phyloP scores from a whole-genome alignment of 1,284 basidiomycete genomes.

The Porodaedalea pini region DNA sequence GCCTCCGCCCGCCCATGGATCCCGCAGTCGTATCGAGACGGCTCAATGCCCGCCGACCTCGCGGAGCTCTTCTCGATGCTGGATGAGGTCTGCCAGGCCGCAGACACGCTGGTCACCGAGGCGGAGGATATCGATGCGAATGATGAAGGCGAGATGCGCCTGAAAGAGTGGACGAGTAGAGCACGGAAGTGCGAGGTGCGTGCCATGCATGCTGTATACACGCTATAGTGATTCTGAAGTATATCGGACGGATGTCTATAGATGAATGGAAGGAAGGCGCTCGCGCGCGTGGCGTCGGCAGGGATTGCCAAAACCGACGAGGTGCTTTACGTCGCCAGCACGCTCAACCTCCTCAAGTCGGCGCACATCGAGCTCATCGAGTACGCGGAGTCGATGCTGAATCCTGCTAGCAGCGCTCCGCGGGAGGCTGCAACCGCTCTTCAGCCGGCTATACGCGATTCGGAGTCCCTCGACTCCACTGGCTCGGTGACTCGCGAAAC shows the following conservation, averaged over 20 bases:
- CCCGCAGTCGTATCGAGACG: neutral
- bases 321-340: neutral
- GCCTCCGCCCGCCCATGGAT: neutral
- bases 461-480: neutral
- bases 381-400: neutral
- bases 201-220: too few species aligned
- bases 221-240: too few species aligned
- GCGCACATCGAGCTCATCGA: neutral
- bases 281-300: neutral
- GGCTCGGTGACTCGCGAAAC: neutral
- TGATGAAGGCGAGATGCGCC: neutral
- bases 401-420: neutral
- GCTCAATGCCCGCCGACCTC: neutral
- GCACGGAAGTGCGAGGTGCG: slow-evolving; percentile 2
- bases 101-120: neutral
- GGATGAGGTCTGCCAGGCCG: neutral
- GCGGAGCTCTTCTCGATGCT: neutral
- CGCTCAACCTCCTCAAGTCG: neutral
- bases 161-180: neutral
- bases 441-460: neutral
- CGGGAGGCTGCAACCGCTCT: neutral
- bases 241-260: neutral
- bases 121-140: neutral
- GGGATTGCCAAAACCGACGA: neutral
- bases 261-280: neutral